Evolutionary conservation across 306 rosid genomes (phyloP), one percentile per base, ranked within the genome.

Genomic region (Clitoria ternatea): DNA sequence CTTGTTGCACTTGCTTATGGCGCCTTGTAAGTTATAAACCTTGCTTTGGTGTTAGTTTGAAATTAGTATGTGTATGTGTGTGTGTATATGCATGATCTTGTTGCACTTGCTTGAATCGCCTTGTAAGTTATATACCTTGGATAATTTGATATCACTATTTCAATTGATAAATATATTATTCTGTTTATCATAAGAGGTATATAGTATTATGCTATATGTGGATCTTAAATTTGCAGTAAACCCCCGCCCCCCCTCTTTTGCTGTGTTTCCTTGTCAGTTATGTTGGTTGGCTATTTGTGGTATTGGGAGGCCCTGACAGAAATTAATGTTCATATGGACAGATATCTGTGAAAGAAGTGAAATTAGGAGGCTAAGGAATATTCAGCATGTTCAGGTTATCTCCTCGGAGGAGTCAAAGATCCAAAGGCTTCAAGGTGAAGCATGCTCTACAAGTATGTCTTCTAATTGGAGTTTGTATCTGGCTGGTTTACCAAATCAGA

Each of bases 391-490:
- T 91, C 77, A 89, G 33, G 84, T 77, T 71, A 60, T 87, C 99
- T 5, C 96, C 98, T 22, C 83, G 94, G 66, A 84, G 99, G 79
- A 83, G 35, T 62, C 83, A 66, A 39, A 91, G 95, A 89, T 80
- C 89, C 29, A 86, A 77, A 80, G 99, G 97, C 70, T 84, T 91
- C 75, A 94, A 89, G 82, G 97, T 94, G 81, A 94, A 91, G 85
- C 99, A 91, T 85, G 97, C 88, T 47, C 69, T 94, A 56, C 99
- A 94, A 40, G 44, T 89, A 55, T 74, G 71, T 66, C 72, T 94
- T 74, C 70, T 91, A 72, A 55, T 80, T 71, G 97, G 92, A 20
- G 90, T 91, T 57, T 79, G 95, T 73, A 26, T 87, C 70, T 94
- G 99, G 99, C 83, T 94, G 35, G 86, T 85, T 84, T 94, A 94